A percentile compares a stretch with the other conserved stretches of the same genome.
Conservation (phyloP, 108 stramenopile species). For the Bacterosira constricta region DNA sequence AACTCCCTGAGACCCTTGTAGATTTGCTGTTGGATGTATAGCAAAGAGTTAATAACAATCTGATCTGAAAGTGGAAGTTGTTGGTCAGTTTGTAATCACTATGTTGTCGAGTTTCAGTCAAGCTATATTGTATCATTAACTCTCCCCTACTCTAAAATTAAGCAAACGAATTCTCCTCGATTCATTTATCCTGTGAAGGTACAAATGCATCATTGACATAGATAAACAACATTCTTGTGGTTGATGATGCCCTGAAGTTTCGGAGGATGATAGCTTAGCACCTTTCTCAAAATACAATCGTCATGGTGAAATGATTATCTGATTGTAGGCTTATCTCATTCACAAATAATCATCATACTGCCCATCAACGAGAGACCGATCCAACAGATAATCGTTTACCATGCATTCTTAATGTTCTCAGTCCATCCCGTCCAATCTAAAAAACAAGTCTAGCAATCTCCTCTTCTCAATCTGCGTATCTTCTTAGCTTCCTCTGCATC, state of each 20-base stretch:
- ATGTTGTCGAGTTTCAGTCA: constrained; percentile 89
- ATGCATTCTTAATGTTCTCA: too few species aligned
- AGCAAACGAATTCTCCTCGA: constrained; percentile 74
- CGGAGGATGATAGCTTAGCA: constrained; percentile 47
- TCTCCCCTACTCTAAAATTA: constrained; percentile 75
- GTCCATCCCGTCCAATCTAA: too few species aligned
- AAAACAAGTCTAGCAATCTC: constrained; percentile 31
- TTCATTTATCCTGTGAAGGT: constrained; percentile 68
- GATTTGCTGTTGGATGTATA: too few species aligned
- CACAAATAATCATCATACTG: too few species aligned
- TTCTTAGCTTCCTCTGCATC: constrained; percentile 42
- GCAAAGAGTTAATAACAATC: not conserved
- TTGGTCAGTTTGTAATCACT: constrained; percentile 44
- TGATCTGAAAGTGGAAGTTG: not conserved
- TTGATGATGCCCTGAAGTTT: not conserved
- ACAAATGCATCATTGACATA: constrained; percentile 76
- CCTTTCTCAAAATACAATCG: constrained; percentile 67
- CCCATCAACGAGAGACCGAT: not conserved
- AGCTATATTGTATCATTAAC: constrained; percentile 82
- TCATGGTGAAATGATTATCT: constrained; percentile 63
- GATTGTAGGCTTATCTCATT: too few species aligned
- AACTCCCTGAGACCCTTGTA: too few species aligned
- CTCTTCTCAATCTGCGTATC: constrained; percentile 35
- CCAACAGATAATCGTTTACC: too few species aligned
- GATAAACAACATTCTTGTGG: constrained; percentile 66